A percentile compares a stretch with the other conserved stretches of the same genome.
Conservation (phyloP, 306 rosid genomes). For the Rubus idaeus region DNA sequence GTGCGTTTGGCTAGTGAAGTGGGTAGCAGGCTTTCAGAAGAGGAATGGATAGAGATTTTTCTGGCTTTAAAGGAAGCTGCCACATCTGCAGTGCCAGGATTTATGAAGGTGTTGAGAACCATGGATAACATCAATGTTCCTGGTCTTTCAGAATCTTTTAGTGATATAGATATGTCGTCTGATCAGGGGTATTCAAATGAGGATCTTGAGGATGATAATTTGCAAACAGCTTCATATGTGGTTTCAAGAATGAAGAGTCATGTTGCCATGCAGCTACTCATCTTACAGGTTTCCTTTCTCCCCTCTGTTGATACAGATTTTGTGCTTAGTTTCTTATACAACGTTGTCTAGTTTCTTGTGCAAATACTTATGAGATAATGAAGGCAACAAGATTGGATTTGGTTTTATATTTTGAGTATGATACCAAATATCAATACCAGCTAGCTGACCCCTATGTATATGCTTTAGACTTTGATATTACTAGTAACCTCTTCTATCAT, state of each 20-base stretch:
- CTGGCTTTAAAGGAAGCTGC: constrained; percentile 76
- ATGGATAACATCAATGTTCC: constrained; percentile 59
- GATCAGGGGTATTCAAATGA: constrained; percentile 68
- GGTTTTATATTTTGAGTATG: not conserved
- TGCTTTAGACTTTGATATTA: not conserved
- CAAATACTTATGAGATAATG: not conserved
- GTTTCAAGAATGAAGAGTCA: constrained; percentile 84
- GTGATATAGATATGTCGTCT: constrained; percentile 55
- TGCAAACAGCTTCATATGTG: constrained; percentile 78
- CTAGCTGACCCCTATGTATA: not conserved
- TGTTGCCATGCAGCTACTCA: constrained; percentile 84
- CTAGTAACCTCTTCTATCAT: not conserved
- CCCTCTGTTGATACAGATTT: constrained; percentile 12
- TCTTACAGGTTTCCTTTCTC: constrained; percentile 68
- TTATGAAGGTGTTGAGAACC: constrained; percentile 76
- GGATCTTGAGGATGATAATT: constrained; percentile 79
- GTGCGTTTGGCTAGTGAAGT: constrained; percentile 72
- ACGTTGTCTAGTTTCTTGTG: not conserved
- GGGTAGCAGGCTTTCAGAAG: constrained; percentile 68
- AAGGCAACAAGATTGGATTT: not conserved
- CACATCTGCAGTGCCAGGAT: constrained; percentile 70
- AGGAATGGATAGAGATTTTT: constrained; percentile 83
- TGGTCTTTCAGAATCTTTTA: constrained; percentile 43
- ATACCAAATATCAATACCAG: not conserved
- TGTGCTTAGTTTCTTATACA: not conserved